These are phyloP conservation scores for Amoebophrya sp. DNA, from an alignment of 169 alveolate species.

Conservation along the genomic window DNA sequence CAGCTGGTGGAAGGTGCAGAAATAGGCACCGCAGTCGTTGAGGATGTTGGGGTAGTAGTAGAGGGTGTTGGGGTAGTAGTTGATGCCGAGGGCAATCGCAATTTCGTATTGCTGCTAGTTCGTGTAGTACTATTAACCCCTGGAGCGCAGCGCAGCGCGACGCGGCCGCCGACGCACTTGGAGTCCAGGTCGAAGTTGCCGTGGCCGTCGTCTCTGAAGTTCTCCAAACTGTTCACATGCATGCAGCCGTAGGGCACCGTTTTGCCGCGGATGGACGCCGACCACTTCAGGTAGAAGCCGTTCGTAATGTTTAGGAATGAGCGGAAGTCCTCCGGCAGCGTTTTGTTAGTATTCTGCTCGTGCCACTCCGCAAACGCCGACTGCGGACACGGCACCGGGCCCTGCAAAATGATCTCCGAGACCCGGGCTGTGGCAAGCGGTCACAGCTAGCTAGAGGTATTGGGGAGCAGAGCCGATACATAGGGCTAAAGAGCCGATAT, in stretches of 20 bases:
- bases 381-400: background rate
- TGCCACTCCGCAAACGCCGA: background rate
- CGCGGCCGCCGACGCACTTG: background rate
- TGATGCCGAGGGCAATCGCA: too few relatives aligned
- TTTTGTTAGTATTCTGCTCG: background rate
- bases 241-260: background rate
- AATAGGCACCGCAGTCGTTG: too few relatives aligned
- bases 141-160: background rate
- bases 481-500: too few relatives aligned
- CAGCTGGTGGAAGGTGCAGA: too few relatives aligned
- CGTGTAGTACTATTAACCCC: too few relatives aligned
- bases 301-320: background rate
- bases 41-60: too few relatives aligned
- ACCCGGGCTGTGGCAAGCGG: too few relatives aligned
- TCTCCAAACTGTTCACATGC: background rate
- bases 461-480: too few relatives aligned
- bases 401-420: background rate
- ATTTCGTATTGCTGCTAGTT: too few relatives aligned
- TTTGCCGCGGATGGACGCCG: background rate
- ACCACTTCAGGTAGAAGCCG: background rate
- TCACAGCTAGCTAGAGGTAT: too few relatives aligned
- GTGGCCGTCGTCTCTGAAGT: background rate
- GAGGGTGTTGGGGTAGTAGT: too few relatives aligned
- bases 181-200: background rate
- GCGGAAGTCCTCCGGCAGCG: background rate